Base-by-base conservation (phyloP, 225 moss, liverwort and hornwort genomes). In the Thuidium tamariscinum region DNA sequence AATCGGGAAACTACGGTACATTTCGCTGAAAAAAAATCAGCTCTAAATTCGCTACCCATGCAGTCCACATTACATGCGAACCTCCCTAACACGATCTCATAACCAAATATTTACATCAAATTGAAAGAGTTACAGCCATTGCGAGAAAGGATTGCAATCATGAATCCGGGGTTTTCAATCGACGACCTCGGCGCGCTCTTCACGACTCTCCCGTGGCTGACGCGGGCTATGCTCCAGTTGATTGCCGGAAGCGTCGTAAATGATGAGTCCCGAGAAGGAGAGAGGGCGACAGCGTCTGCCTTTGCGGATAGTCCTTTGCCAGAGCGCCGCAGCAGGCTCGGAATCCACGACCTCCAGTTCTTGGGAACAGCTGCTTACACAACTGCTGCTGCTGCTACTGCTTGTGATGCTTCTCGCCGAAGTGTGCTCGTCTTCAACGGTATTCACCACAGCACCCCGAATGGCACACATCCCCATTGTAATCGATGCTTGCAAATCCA, bases 221-320 rank as follows among this genome's bases (percentile, higher is more conserved):
- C 76, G 82, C 29, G 87, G 82, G 62, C 81, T 84, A 34, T 82
- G 51, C 25, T 81, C 87, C 23, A 89, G 87, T 82, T 82, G 89
- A 75, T 91, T 89, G 8, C 92, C 92, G 5, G 82, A 39, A 39
- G 86, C 88, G 79, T 93, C 92, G 79, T 92, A 93, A 23, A 86
- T 41, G 63, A 93, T 93, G 74, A 93, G 77, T 6, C 92, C 93
- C 15, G 92, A 93, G 82, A 93, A 92, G 5, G 87, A 87, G 21
- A 90, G 89, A 36, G 88, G 83, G 16, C 88, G 86, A 49, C 90
- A 92, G 48, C 92, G 92, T 87, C 89, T 77, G 61, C 93, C 93
- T 82, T 42, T 72, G 7, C 84, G 65, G 46, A 91, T 93, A n/a
- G 77, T 82, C 13, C 90, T 84, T 67, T 91, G 86, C 93, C 92